These are phyloP conservation scores for Millerozyma acaciae DNA, from an alignment of 805 yeast genomes.

Conservation along the genomic window DNA sequence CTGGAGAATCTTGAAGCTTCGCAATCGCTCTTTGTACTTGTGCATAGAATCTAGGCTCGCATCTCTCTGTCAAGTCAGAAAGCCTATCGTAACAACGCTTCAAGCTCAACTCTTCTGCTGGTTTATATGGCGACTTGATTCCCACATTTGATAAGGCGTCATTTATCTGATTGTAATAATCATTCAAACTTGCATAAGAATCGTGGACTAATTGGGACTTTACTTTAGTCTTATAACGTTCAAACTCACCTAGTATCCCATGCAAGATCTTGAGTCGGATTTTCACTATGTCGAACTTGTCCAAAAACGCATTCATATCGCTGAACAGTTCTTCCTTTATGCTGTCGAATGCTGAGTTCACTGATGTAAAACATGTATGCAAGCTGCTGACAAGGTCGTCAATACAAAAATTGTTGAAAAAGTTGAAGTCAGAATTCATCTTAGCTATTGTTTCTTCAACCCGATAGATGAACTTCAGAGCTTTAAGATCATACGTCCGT, in stretches of 20 bases:
- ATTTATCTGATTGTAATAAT: slow-evolving; percentile 9
- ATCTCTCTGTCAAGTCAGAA: slow-evolving; percentile 7
- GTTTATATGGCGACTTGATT: slow-evolving; percentile 10
- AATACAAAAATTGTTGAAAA: slow-evolving; percentile 5
- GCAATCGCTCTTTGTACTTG: slow-evolving; percentile 3
- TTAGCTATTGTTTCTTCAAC: slow-evolving; percentile 11
- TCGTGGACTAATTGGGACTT: slow-evolving; percentile 11
- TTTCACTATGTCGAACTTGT: slow-evolving; percentile 3
- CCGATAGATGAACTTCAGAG: slow-evolving; percentile 26
- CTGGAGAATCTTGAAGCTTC: slow-evolving; percentile 2
- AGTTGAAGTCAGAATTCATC: slow-evolving; percentile 4
- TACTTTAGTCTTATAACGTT: slow-evolving; percentile 4
- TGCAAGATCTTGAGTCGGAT: slow-evolving; percentile 7
- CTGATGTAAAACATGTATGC: slow-evolving; percentile 5
- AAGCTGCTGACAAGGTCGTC: slow-evolving; percentile 1
- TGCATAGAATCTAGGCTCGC: slow-evolving; percentile 6
- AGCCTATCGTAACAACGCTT: slow-evolving; percentile 8
- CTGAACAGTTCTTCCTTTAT: background rate
- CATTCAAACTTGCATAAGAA: slow-evolving; percentile 13
- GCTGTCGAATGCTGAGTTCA: slow-evolving; percentile 1
- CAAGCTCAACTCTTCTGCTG: slow-evolving; percentile 10
- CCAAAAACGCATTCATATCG: slow-evolving; percentile 2
- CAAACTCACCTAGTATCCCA: slow-evolving; percentile 5
- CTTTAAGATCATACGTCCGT: slow-evolving; percentile 28
- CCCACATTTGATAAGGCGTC: slow-evolving; percentile 13